Conservation (phyloP, 495 filamentous ascomycete genomes). For the Hypoxylon fragiforme region DNA sequence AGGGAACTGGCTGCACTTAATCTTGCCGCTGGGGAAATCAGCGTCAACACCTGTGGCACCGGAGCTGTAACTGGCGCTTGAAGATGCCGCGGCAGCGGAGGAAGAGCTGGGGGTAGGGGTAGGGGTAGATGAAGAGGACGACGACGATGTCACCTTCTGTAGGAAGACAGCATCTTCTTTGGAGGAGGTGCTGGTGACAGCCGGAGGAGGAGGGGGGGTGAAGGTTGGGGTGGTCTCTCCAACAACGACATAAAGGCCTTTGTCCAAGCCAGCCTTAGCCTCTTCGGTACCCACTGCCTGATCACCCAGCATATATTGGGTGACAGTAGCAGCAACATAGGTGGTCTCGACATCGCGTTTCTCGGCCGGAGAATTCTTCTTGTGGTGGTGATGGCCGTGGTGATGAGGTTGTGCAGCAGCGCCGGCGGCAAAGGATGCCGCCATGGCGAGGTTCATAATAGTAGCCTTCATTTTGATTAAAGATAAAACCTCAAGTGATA, state of each 20-base stretch:
- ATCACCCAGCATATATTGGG: constrained; percentile 63
- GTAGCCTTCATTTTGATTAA: constrained; percentile 52
- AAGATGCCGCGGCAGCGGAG: constrained; percentile 25
- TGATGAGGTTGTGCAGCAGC: constrained; percentile 53
- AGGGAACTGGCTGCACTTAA: constrained; percentile 76
- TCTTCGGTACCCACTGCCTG: constrained; percentile 54
- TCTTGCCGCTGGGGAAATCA: constrained; percentile 76
- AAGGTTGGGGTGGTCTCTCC: constrained; percentile 51
- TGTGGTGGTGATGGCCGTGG: constrained; percentile 48
- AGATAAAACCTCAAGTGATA: constrained; percentile 1
- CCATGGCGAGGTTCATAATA: constrained; percentile 49
- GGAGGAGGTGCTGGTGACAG: constrained; percentile 34
- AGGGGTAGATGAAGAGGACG: constrained; percentile 22
- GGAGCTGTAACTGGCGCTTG: constrained; percentile 16
- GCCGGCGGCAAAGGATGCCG: constrained; percentile 48
- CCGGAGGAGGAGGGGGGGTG: constrained; percentile 42
- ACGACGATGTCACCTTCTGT: constrained; percentile 29
- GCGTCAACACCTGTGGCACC: constrained; percentile 60
- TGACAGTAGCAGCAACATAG: constrained; percentile 55
- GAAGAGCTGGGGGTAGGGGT: constrained; percentile 29
- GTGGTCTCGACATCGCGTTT: constrained; percentile 48
- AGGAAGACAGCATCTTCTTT: constrained; percentile 38
- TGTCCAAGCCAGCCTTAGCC: constrained; percentile 64
- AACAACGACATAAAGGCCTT: constrained; percentile 57
- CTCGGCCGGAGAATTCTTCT: constrained; percentile 44